Conservation (phyloP, 1,284 basidiomycete genomes). For the Inonotus obliquus region DNA sequence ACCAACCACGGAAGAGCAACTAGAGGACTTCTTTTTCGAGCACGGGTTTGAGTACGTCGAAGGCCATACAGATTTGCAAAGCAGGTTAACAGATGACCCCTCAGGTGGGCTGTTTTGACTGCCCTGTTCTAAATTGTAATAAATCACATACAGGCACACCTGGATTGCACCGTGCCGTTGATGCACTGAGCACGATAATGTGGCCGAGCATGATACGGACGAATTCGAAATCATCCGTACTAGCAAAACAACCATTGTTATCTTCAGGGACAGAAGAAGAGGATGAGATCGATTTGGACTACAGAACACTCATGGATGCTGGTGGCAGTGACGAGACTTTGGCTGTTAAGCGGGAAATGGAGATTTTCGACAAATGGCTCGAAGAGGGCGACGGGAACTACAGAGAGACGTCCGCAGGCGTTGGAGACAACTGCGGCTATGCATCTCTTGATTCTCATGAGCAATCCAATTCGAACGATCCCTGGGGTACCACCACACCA, state of each 20-base stretch:
- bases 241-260: neutral
- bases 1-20: conserved; percentile 36
- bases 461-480: neutral
- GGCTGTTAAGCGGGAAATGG: conserved; percentile 37
- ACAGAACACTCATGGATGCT: conserved; percentile 22
- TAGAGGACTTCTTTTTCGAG: conserved; percentile 60
- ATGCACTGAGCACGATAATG: conserved; percentile 79
- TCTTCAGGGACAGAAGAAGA: neutral
- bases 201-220: conserved; percentile 68
- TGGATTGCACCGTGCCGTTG: conserved; percentile 61
- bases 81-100: neutral
- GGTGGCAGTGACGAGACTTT: conserved; percentile 4
- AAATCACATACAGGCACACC: conserved; percentile 36
- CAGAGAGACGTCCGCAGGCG: conserved; percentile 22
- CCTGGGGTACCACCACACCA: conserved; percentile 9
- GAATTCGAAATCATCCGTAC: conserved; percentile 18
- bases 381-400: conserved; percentile 30
- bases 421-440: conserved; percentile 12
- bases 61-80: conserved; percentile 21
- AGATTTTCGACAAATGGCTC: conserved; percentile 58
- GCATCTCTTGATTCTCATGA: neutral
- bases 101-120: conserved; percentile 2
- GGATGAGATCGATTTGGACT: conserved; percentile 10
- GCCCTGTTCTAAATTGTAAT: conserved; percentile 1
- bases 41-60: conserved; percentile 73